A percentile compares a stretch with the other conserved stretches of the same genome.
phyloP scores from a whole-genome alignment of 331 rosid species.

The Acacia concinna region DNA sequence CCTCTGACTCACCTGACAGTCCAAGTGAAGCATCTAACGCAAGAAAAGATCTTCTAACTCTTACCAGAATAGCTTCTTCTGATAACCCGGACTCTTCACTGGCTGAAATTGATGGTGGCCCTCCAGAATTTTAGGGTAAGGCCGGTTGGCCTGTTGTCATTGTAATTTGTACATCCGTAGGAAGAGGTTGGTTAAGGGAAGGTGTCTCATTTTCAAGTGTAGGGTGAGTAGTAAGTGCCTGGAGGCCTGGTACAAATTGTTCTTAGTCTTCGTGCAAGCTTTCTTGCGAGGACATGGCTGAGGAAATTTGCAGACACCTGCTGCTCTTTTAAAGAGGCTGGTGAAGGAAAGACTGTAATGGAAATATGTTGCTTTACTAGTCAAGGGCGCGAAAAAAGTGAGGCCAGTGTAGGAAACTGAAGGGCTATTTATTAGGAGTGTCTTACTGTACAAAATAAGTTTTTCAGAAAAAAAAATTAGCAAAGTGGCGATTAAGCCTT shows the following conservation, averaged over 20 bases:
- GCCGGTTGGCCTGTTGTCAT: conserved; percentile 51
- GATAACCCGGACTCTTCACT: conserved; percentile 36
- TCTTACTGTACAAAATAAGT: not conserved
- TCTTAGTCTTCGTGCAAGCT: not conserved
- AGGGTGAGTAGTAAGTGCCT: conserved; percentile 50
- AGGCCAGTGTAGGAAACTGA: not conserved
- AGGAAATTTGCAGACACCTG: not conserved
- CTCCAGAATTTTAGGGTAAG: conserved; percentile 38
- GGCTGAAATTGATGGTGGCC: conserved; percentile 33
- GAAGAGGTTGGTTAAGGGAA: conserved; percentile 56
- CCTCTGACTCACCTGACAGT: conserved; percentile 54
- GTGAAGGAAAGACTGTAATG: not conserved
- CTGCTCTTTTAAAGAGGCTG: not conserved
- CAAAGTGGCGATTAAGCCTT: not conserved
- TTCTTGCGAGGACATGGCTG: not conserved
- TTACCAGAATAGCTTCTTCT: conserved; percentile 28
- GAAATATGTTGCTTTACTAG: not conserved
- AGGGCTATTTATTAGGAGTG: not conserved
- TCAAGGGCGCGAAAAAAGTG: not conserved
- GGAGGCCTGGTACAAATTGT: conserved; percentile 28
- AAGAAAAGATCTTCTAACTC: conserved; percentile 44
- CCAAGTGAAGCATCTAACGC: conserved; percentile 40
- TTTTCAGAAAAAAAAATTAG: not conserved
- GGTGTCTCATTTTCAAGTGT: conserved; percentile 41
- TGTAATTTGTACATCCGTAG: conserved; percentile 33